A percentile compares a stretch with the other conserved stretches of the same genome.
Evolutionary conservation across 257 asterid species (phyloP).

Genomic region (Cinchona pubescens): DNA sequence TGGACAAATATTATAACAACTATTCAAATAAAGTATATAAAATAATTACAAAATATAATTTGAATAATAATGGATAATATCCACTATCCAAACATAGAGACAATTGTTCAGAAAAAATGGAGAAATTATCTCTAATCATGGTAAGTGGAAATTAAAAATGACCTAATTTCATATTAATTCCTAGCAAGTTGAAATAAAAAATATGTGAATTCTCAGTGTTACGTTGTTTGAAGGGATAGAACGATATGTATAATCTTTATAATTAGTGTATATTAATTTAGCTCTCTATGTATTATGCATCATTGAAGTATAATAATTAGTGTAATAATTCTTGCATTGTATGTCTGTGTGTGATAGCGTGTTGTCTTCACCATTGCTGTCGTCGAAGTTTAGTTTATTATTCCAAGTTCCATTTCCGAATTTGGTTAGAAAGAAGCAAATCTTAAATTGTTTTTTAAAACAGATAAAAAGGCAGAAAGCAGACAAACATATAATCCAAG

Average conservation of each 20-base stretch:
- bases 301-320: background rate
- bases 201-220: background rate
- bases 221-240: background rate
- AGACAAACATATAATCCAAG: constrained; percentile 7
- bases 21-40: no score
- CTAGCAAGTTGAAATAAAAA: background rate
- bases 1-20: no score
- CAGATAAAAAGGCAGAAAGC: background rate
- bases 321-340: background rate
- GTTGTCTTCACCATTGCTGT: background rate
- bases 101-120: background rate
- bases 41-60: no score
- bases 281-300: no score
- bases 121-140: background rate
- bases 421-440: background rate
- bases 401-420: background rate
- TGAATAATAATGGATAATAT: no score
- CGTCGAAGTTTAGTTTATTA: background rate
- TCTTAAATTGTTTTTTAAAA: background rate
- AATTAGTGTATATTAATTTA: background rate
- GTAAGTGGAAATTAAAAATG: background rate
- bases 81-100: no score
- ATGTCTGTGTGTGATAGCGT: background rate
- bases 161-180: background rate
- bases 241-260: background rate